These are phyloP conservation scores for Bolboschoenoplectus hybrid DNA, from an alignment of 202 grass and related monocot genomes.

Conservation along the genomic window DNA sequence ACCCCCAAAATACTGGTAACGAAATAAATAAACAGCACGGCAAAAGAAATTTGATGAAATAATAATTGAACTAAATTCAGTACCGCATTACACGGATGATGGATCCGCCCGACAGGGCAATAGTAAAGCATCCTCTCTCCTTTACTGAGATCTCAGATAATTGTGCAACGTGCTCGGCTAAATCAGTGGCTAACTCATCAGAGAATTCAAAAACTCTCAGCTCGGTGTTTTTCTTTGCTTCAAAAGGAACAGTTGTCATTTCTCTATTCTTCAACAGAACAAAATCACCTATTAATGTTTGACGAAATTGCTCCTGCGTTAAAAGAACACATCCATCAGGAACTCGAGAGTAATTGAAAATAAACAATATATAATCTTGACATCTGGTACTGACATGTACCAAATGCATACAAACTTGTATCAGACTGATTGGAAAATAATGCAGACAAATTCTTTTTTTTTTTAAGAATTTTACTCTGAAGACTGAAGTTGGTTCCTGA, in stretches of 20 bases:
- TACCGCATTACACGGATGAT: conserved; percentile 79
- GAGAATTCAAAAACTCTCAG: conserved; percentile 80
- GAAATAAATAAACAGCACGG: background rate
- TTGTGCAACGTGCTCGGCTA: conserved; percentile 88
- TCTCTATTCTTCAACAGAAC: conserved; percentile 47
- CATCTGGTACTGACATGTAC: background rate
- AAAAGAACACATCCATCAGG: conserved; percentile 33
- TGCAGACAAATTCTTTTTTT: background rate
- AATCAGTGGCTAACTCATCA: conserved; percentile 81
- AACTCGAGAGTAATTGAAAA: background rate
- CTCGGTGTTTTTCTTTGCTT: conserved; percentile 68
- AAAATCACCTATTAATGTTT: conserved; percentile 40
- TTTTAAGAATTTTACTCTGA: background rate
- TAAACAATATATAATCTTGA: background rate
- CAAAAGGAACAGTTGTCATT: conserved; percentile 51
- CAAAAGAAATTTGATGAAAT: conserved; percentile 12
- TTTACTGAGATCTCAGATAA: conserved; percentile 96
- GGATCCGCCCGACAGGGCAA: conserved; percentile 80
- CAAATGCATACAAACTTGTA: background rate
- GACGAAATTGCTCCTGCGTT: conserved; percentile 53
- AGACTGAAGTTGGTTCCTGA: background rate
- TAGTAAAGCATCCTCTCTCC: conserved; percentile 90
- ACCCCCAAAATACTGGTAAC: background rate
- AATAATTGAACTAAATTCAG: conserved; percentile 40
- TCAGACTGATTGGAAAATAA: background rate